Percentiles rank a stretch among this genome's conserved stretches.
Conservation (phyloP, 805 yeast species). For the Cyberlindnera xylosilytica region DNA sequence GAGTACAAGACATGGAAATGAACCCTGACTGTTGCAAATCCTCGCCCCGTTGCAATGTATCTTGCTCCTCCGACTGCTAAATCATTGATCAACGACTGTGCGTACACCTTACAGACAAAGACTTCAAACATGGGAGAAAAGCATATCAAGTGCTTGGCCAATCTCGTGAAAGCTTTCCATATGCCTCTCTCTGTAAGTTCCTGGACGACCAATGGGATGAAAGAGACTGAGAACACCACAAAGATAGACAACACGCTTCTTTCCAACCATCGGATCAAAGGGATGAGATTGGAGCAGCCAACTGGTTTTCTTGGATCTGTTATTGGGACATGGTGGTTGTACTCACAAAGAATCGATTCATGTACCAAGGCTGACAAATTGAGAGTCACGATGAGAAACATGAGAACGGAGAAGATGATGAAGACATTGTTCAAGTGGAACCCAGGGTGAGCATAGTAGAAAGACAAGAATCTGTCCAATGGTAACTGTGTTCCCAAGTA, state of each 20-base stretch:
- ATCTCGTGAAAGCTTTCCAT: conserved; percentile 62
- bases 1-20: conserved; percentile 65
- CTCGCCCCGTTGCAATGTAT: conserved; percentile 81
- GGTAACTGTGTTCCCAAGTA: conserved; percentile 76
- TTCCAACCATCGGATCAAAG: conserved; percentile 72
- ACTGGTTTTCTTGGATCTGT: conserved; percentile 60
- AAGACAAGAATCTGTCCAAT: conserved; percentile 72
- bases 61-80: conserved; percentile 76
- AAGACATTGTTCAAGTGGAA: conserved; percentile 78
- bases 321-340: conserved; percentile 53
- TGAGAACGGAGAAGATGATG: conserved; percentile 63
- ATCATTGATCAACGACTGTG: conserved; percentile 66
- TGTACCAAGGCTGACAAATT: conserved; percentile 64
- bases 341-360: conserved; percentile 59
- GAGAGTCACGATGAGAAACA: conserved; percentile 54
- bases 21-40: conserved; percentile 71
- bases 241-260: conserved; percentile 72
- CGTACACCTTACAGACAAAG: conserved; percentile 74
- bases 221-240: conserved; percentile 69
- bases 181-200: conserved; percentile 75
- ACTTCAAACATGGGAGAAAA: conserved; percentile 77
- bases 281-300: conserved; percentile 71
- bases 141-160: conserved; percentile 64
- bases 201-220: conserved; percentile 72
- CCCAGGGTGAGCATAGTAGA: conserved; percentile 85